phyloP scores from a whole-genome alignment of 352 stramenopile species.

The Plasmopara halstedii region DNA sequence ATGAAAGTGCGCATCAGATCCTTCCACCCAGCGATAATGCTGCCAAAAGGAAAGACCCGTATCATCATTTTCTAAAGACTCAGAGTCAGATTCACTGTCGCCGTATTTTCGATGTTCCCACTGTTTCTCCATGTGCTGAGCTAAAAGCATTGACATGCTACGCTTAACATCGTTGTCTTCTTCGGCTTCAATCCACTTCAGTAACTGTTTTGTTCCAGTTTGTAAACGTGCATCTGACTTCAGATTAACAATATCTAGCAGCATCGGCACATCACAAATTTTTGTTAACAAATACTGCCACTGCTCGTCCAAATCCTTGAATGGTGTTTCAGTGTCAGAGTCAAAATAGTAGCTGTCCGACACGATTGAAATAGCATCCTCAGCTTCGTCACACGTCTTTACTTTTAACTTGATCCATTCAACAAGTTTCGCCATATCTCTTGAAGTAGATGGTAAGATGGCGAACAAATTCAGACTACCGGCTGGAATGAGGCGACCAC shows the following conservation, averaged over 20 bases:
- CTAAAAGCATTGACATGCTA: constrained; percentile 38
- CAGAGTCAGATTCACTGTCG: background rate
- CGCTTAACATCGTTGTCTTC: constrained; percentile 21
- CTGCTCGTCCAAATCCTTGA: constrained; percentile 7
- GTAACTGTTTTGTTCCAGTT: constrained; percentile 22
- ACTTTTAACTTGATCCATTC: constrained; percentile 18
- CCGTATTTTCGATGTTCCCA: constrained; percentile 20
- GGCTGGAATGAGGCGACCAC: constrained; percentile 5
- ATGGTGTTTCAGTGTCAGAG: background rate
- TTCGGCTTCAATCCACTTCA: constrained; percentile 47
- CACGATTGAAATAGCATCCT: constrained; percentile 6
- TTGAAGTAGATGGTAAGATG: constrained; percentile 17
- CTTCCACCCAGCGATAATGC: constrained; percentile 29
- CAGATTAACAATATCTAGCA: constrained; percentile 24
- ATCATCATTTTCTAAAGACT: constrained; percentile 6
- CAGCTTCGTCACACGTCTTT: constrained; percentile 1
- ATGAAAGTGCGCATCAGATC: constrained; percentile 33
- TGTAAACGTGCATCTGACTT: constrained; percentile 10
- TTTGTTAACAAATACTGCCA: constrained; percentile 37
- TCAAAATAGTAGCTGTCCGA: constrained; percentile 13
- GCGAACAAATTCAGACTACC: constrained; percentile 18
- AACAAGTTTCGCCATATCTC: constrained; percentile 18
- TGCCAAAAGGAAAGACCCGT: constrained; percentile 16
- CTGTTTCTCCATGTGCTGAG: constrained; percentile 30
- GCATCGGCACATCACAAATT: constrained; percentile 27